phyloP scores from a whole-genome alignment of 495 filamentous ascomycete genomes.

The Aspergillus heteromorphus region DNA sequence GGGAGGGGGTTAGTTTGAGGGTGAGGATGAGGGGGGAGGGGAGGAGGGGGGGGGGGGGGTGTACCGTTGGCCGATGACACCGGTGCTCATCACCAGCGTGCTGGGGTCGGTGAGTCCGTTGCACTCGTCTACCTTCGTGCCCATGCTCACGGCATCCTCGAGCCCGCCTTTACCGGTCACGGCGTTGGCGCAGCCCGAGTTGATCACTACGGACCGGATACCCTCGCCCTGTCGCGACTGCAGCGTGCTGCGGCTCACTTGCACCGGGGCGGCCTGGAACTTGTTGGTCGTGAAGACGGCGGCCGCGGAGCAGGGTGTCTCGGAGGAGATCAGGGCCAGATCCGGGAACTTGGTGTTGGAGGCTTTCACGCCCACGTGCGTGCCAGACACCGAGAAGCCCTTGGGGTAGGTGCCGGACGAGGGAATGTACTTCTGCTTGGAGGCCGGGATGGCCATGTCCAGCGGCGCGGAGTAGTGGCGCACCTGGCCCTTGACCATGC shows the following conservation, averaged over 20 bases:
- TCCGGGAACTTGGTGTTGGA: constrained; percentile 85
- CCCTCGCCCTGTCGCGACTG: constrained; percentile 59
- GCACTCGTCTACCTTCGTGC: constrained; percentile 64
- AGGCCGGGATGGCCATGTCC: constrained; percentile 57
- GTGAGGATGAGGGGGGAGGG: not conserved
- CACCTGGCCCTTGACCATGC: constrained; percentile 42
- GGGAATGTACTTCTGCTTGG: constrained; percentile 85
- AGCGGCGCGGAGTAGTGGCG: constrained; percentile 58
- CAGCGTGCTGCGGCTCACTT: constrained; percentile 69
- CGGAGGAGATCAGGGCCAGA: constrained; percentile 81
- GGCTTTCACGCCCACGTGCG: constrained; percentile 90
- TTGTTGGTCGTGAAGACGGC: constrained; percentile 98
- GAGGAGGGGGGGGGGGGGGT: not conserved
- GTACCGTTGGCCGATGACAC: constrained; percentile 91
- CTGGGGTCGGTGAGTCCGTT: constrained; percentile 57
- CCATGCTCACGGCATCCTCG: constrained; percentile 86
- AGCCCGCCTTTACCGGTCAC: constrained; percentile 90
- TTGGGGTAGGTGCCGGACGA: constrained; percentile 78
- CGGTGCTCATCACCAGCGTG: constrained; percentile 94
- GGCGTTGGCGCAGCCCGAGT: constrained; percentile 95
- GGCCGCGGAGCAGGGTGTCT: constrained; percentile 82
- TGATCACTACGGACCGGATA: constrained; percentile 79
- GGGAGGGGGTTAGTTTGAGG: not conserved
- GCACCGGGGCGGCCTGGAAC: constrained; percentile 94
- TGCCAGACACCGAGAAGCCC: constrained; percentile 82